Base-by-base conservation (phyloP, 2,329 filamentous ascomycete species). In the Pseudonectria buxi region DNA sequence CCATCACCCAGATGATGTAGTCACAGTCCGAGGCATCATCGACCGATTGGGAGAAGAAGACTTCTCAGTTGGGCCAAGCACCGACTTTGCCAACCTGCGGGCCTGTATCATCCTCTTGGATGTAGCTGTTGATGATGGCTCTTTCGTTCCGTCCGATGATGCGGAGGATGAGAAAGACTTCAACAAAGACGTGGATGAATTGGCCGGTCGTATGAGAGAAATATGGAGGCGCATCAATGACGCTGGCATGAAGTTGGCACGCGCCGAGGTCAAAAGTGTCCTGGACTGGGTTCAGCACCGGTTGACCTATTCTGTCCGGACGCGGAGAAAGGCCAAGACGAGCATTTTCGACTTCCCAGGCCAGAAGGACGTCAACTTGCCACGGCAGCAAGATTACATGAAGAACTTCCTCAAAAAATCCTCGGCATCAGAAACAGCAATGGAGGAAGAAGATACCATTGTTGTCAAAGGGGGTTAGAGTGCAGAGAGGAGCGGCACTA, bases 201-300 rank as follows among this genome's bases (percentile, higher is more conserved):
- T 95, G 4, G 69, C 76, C 2, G 60, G 62, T 13, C 67, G 65
- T 24, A 65, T 94, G 33, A 76, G 80, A 43, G 56, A 62, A 12
- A 62, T 79, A 24, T 70, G 69, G 59, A 65, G 67, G 38, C 72
- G 71, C 26, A 94, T 94, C 50, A 73, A 81, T 39, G 85, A 88
- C 51, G 73, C 80, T 1, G 86, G 85, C 27, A 82, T 86, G 29
- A 78, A 78, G 14, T 68, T 92, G 39, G 72, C 74, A 12, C 74
- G 84, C 22, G 83, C 85, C 22, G 79, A 94, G 52, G 78, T 84
- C 10, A 95, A 94, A 60, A 78, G 79, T 35, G 71, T 73, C 10
- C 68, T 94, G 26, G 83, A 94, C 50, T 72, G 79, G 38, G 64
- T 95, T n/a, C 73, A 81, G 39, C 78, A 84, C 50, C 76, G 89